Percentiles rank a stretch among this genome's conserved stretches.
phyloP scores from a whole-genome alignment of 805 yeast species.

The Suhomyces emberorum region DNA sequence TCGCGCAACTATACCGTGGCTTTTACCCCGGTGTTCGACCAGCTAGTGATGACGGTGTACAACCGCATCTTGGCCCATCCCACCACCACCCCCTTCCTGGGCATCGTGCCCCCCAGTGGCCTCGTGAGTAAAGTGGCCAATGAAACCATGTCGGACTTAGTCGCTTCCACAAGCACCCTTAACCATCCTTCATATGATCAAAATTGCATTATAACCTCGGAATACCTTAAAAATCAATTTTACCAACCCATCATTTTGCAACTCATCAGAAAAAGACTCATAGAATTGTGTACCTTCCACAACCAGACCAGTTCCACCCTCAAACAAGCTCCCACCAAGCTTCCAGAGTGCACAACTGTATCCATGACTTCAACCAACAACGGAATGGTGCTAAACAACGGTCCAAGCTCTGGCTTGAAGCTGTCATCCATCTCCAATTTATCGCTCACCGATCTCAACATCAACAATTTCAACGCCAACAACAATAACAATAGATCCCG shows the following conservation, averaged over 20 bases:
- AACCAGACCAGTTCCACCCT: constrained; percentile 4
- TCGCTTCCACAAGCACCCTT: constrained; percentile 12
- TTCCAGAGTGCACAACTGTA: constrained; percentile 26
- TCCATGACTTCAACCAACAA: constrained; percentile 14
- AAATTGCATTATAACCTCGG: constrained; percentile 30
- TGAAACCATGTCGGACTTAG: constrained; percentile 33
- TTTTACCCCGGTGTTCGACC: constrained; percentile 37
- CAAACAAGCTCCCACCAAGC: constrained; percentile 5
- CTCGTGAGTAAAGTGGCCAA: constrained; percentile 42
- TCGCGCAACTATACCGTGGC: constrained; percentile 31
- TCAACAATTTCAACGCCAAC: constrained; percentile 25
- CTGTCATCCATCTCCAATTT: constrained; percentile 41
- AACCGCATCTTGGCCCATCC: constrained; percentile 36
- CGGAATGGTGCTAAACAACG: constrained; percentile 10
- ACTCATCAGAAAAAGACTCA: constrained; percentile 38
- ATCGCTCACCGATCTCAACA: constrained; percentile 38
- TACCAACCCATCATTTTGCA: constrained; percentile 40
- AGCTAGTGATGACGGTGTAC: constrained; percentile 33
- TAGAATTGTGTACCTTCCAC: constrained; percentile 36
- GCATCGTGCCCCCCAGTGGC: constrained; percentile 43
- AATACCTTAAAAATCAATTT: constrained; percentile 26
- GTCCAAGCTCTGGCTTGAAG: constrained; percentile 16
- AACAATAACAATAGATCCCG: constrained; percentile 28
- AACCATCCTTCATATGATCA: constrained; percentile 28
- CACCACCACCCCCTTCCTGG: constrained; percentile 45